Evolutionary conservation across 192 early-diverging fungal species (phyloP), one percentile per base, ranked within the genome.

Genomic region (Dimargaris xerosporica): DNA sequence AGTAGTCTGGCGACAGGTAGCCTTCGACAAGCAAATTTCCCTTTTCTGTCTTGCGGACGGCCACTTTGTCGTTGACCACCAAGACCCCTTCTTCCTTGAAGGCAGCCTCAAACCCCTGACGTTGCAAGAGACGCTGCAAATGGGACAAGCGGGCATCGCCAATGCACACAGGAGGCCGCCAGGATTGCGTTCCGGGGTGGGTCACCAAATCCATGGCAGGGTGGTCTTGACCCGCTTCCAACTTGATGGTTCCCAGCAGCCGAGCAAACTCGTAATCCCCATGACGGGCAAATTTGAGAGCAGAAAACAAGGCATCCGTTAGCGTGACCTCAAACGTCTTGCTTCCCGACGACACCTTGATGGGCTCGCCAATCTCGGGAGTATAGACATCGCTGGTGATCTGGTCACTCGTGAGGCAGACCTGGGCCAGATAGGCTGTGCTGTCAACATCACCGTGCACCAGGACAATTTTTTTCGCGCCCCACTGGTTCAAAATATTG

Each of bases 261-360:
- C 78, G 86, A 5, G 82, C 78, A 12, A 93, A 71, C 61, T 89
- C 78, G 65, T 93, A 90, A 54, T 89, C 91, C 41, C 80, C 80
- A 42, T 89, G 54, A 67, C 11, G 45, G 41, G 30, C 41, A 54
- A 70, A 67, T 17, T 67, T 68, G 16, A 68, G 56, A 44, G 47
- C 66, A 61, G 61, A 82, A 46, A 94, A 82, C 9, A 98, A 79
- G 46, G 89, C 84, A 73, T 98, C 93, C 4, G 95, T 90, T 39
- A 98, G 71, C 65, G 84, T 83, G 46, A 94, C 82, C 63, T 85
- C 82, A 70, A 90, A 91, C 43, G 91, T 82, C 62, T 95, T 92
- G 61, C 85, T 82, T 3, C 91, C 89, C 9, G 90, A 82, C 0
- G 91, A 91, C 11, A 96, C 88, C 69, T 92, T 93, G 50, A 96